phyloP scores from a whole-genome alignment of 495 filamentous ascomycete genomes.

The Margaritispora aquatica region DNA sequence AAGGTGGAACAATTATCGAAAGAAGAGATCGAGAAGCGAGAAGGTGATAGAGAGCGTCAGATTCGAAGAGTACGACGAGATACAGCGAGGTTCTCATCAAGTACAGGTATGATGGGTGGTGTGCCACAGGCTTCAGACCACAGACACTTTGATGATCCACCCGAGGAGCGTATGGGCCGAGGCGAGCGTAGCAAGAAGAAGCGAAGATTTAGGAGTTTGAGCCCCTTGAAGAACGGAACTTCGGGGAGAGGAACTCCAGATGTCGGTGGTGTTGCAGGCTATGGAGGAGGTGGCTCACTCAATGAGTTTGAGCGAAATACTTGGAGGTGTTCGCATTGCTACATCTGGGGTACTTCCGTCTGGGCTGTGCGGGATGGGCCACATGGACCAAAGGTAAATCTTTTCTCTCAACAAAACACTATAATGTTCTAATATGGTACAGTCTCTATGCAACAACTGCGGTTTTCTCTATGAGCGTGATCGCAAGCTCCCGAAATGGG shows the following conservation, averaged over 20 bases:
- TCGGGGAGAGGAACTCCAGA: constrained; percentile 74
- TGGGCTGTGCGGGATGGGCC: constrained; percentile 96
- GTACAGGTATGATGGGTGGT: constrained; percentile 62
- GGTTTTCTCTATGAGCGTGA: constrained; percentile 83
- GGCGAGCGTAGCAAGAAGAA: constrained; percentile 93
- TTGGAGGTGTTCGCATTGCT: constrained; percentile 91
- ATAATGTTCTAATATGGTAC: constrained; percentile 13
- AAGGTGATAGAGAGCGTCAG: constrained; percentile 90
- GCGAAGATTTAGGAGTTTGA: constrained; percentile 82
- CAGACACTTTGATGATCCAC: constrained; percentile 50
- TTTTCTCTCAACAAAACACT: background rate
- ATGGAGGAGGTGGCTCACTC: constrained; percentile 56
- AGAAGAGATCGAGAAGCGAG: constrained; percentile 96
- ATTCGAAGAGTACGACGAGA: constrained; percentile 81
- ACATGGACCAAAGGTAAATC: constrained; percentile 70
- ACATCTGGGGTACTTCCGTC: constrained; percentile 78
- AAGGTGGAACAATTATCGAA: constrained; percentile 85
- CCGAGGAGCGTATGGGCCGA: constrained; percentile 63
- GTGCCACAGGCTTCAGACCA: constrained; percentile 55
- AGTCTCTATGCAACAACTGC: constrained; percentile 95
- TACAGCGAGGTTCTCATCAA: constrained; percentile 86
- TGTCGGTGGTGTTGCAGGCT: constrained; percentile 52
- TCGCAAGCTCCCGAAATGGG: constrained; percentile 77
- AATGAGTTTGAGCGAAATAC: constrained; percentile 72
- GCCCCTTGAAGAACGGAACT: constrained; percentile 64